These are phyloP conservation scores for Pseudonitzschia delicatissima DNA, from an alignment of 108 stramenopile species.

Conservation along the genomic window DNA sequence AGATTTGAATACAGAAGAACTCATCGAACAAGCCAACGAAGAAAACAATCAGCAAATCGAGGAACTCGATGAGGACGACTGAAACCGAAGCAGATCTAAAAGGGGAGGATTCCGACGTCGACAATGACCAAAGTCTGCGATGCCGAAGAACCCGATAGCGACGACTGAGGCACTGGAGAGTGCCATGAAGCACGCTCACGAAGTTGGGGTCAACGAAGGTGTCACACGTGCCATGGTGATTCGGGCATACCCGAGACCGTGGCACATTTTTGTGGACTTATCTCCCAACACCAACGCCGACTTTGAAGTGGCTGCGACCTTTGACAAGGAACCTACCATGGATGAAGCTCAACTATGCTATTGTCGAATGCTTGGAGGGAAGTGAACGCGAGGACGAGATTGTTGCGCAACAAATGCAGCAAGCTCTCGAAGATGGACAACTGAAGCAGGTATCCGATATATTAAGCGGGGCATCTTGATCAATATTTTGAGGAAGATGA, in stretches of 20 bases:
- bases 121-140: too few relatives aligned
- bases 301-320: constrained; percentile 89
- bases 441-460: constrained; percentile 78
- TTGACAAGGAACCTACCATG: constrained; percentile 72
- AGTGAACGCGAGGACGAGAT: constrained; percentile 87
- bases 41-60: constrained; percentile 27
- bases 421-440: constrained; percentile 83
- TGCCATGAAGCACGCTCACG: constrained; percentile 78
- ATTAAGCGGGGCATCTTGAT: constrained; percentile 37
- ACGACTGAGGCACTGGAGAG: constrained; percentile 69
- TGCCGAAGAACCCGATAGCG: constrained; percentile 19
- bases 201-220: constrained; percentile 73
- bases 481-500: constrained; percentile 24
- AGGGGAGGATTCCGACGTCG: constrained; percentile 14
- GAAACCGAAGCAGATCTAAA: constrained; percentile 2
- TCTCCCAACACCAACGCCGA: constrained; percentile 84
- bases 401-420: constrained; percentile 89
- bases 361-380: constrained; percentile 87
- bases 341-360: constrained; percentile 82
- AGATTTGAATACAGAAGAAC: constrained; percentile 42
- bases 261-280: constrained; percentile 90
- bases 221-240: constrained; percentile 88
- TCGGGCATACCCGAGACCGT: constrained; percentile 85
- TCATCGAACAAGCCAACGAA: constrained; percentile 37
- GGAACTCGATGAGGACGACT: constrained; percentile 11